Base-by-base conservation (phyloP, 2,329 filamentous ascomycete species). In the Ophiostoma fasciatum region DNA sequence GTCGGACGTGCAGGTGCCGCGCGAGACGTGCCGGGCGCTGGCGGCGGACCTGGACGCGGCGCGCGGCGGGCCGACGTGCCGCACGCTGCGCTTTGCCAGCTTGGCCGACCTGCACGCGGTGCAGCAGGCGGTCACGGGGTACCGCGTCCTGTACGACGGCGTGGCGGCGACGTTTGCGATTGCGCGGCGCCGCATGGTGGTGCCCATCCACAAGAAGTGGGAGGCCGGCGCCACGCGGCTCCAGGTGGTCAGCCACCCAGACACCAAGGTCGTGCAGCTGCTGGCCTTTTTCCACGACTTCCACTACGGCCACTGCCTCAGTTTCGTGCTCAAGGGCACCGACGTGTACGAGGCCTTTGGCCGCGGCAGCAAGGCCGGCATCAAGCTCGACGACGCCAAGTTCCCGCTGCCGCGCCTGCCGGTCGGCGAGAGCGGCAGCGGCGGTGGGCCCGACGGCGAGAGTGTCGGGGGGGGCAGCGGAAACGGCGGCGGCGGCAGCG, bases 161-260 rank as follows among this genome's bases (percentile, higher is more conserved):
- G 57, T 82, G 35, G 83, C 83, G 6, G 64, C 69, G 7, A 75
- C 74, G 0, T 82, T 94, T 54, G 76, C 79, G 39, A 93, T 94
- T 45, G 77, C 85, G 2, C 75, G 85, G 21, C 74, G 82, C 33
- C 73, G 82, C 45, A 90, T 87, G 78, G 82, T 94, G 11, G 83
- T 93, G 13, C 83, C 83, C 0, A 88, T 94, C 45, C 82, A 92
- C 61, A 93, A 94, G 60, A 90, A 90, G 55, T 92, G 83, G 82
- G 84, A 92, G 51, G 82, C 85, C 3, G 74, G 68, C n/a, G 69
- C 68, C 26, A 82, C 82, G 8, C 74, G 87, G 25, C 64, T 94
- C 7, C 85, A 94, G 52, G 66, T 94, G 26, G 74, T 94, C 25
- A 67, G 74, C 45, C 68, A 76, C 45, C 77, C 79, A 45, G 81